Percentiles rank a stretch among this genome's conserved stretches.
Evolutionary conservation across 306 rosid species (phyloP).

Genomic region (Lathyrus oleraceus): DNA sequence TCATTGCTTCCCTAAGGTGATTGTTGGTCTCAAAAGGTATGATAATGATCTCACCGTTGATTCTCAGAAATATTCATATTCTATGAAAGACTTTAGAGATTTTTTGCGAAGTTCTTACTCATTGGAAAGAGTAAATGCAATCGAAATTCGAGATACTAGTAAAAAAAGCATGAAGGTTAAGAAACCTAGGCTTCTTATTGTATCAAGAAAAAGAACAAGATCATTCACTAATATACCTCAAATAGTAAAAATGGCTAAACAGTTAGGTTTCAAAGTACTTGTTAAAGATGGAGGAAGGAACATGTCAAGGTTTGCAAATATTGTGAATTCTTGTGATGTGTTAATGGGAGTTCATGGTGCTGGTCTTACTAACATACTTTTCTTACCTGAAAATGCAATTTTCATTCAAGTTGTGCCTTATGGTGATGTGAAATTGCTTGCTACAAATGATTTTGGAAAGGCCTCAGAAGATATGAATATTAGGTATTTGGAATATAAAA

Average conservation of each 20-base stretch:
- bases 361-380: conserved; percentile 83
- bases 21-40: conserved; percentile 68
- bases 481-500: conserved; percentile 74
- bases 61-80: conserved; percentile 52
- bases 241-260: conserved; percentile 54
- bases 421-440: conserved; percentile 76
- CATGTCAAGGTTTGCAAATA: conserved; percentile 51
- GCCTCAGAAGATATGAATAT: conserved; percentile 73
- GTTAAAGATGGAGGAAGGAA: conserved; percentile 50
- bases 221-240: conserved; percentile 62
- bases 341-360: conserved; percentile 95
- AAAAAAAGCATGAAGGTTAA: background rate
- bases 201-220: conserved; percentile 67
- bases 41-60: conserved; percentile 63
- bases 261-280: conserved; percentile 63
- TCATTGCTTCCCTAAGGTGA: conserved; percentile 74
- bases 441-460: conserved; percentile 47
- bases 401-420: conserved; percentile 74
- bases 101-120: conserved; percentile 61
- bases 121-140: conserved; percentile 52
- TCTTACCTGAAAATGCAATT: conserved; percentile 79
- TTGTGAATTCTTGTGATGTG: conserved; percentile 85
- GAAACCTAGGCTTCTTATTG: conserved; percentile 67
- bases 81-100: conserved; percentile 72
- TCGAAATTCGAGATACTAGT: conserved; percentile 32